Base-by-base conservation (phyloP, 2,329 filamentous ascomycete genomes). In the Diaporthe aspalathi region DNA sequence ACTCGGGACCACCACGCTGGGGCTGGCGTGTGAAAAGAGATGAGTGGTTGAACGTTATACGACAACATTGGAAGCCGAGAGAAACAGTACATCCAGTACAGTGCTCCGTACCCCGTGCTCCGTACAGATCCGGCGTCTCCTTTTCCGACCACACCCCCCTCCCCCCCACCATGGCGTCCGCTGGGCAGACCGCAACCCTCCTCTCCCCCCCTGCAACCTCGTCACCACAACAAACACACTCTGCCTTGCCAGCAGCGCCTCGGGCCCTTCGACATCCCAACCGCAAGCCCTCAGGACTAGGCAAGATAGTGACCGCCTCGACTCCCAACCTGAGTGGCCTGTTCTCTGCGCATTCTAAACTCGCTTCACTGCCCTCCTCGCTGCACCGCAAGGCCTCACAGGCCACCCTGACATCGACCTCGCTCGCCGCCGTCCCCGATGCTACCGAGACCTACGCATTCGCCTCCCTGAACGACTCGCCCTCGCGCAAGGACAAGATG, bases 371-470 rank as follows among this genome's bases (percentile, higher is more conserved):
- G 14, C 70, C 71, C 20, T 82, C 79, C 56, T 84, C 85, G 71
- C 84, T 91, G 75, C 86, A 88, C 77, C 90, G 92, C 78, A 94
- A 95, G 84, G 86, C 87, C 72, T 94, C 92, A 63, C 84, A 93
- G 74, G 91, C 90, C 73, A 90, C 92, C 62, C 86, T 95, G 74
- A 93, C 91, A 66, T 84, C 85, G 73, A 84, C 84, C 77, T 89
- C 89, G 32, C 85, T 92, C 68, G 89, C 90, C 74, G 84, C 87
- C 73, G 91, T 92, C 74, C 90, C 90, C 76, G 90, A 92, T 89
- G 89, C 88, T 75, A 89, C 84, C 79, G 87, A 89, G 79, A 88
- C 84, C 76, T 91, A 91, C 86, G 87, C 85, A 75, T 81, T 90
- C 77, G 85, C 87, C 79, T 86, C 86, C 72, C 76, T 88, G 77